These are phyloP conservation scores for Spergularia marina DNA, from an alignment of 148 eudicot species.

Conservation along the genomic window DNA sequence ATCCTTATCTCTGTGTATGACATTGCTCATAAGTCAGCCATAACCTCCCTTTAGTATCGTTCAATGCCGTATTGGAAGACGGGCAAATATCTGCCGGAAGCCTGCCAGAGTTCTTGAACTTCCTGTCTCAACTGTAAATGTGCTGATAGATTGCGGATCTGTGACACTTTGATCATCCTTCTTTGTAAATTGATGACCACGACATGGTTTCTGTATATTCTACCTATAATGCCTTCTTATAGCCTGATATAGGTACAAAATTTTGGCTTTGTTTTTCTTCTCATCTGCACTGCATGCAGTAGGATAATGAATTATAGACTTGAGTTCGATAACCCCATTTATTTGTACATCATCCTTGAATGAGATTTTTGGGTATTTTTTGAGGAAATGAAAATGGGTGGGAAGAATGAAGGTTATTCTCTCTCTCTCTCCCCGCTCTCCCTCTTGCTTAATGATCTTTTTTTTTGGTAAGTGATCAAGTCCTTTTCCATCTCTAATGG, in stretches of 20 bases:
- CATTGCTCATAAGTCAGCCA: conserved; percentile 67
- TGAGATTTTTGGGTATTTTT: no score
- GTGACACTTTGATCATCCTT: not conserved
- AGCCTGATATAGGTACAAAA: not conserved
- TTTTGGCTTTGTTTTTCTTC: not conserved
- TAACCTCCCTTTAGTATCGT: conserved; percentile 31
- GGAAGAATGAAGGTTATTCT: no score
- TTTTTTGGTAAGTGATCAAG: no score
- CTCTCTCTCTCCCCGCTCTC: no score
- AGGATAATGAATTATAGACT: not conserved
- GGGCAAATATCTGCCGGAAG: not conserved
- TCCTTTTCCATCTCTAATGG: no score
- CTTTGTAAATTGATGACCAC: conserved; percentile 14
- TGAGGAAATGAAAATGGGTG: no score
- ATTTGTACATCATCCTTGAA: not conserved
- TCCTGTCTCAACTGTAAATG: conserved; percentile 26
- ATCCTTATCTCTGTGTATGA: conserved; percentile 83
- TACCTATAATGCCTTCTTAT: not conserved
- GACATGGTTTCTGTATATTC: conserved; percentile 9
- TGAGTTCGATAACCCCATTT: no score
- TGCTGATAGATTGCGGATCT: conserved; percentile 5
- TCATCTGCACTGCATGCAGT: not conserved
- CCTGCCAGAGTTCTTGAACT: not conserved
- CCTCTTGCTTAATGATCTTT: no score
- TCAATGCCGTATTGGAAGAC: not conserved